Evolutionary conservation across 2,329 filamentous ascomycete genomes (phyloP), one percentile per base, ranked within the genome.

Genomic region (Aspergillus sp.): DNA sequence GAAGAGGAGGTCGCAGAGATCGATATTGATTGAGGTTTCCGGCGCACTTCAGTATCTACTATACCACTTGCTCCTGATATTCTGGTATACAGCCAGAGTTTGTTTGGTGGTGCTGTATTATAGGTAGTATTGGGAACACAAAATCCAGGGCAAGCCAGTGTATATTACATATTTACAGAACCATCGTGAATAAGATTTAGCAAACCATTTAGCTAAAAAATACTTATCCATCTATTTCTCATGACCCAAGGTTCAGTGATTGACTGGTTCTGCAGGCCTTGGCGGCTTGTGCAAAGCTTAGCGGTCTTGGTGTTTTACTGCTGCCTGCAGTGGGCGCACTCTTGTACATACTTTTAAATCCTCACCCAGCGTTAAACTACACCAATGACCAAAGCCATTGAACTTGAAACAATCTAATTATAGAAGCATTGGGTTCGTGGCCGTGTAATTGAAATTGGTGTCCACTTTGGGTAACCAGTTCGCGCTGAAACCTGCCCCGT

Each of bases 241-340:
- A 30, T 11, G 27, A 30, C 27, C 9, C 27, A 30, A 30, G 27
- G 27, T 30, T 30, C 27, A 30, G 27, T 30, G 27, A 11, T 30
- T 30, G 27, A 30, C 27, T 9, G 9, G 27, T 30, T 30, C 27
- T 4, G 27, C 27, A 30, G 27, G 27, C 27, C 27, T 30, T 7
- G 20, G 17, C 49, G 44, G 56, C 60, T 62, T 62, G 51, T 50
- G 40, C 45, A 59, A 64, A 62, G 60, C 62, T 62, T 64, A 53
- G 60, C 58, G 20, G 33, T 56, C 54, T 56, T 56, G 54, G 51
- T 45, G 49, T 47, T 47, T 34, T 47, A 24, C 37, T 44, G 39
- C 19, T 49, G 49, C 42, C 46, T 52, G 17, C 27, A 11, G 27
- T 30, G 27, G 27, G 27, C 9, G 9, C 27, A 11, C 27, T 30